Conservation (phyloP, 2,329 filamentous ascomycete species). For the Cercospora sp. region DNA sequence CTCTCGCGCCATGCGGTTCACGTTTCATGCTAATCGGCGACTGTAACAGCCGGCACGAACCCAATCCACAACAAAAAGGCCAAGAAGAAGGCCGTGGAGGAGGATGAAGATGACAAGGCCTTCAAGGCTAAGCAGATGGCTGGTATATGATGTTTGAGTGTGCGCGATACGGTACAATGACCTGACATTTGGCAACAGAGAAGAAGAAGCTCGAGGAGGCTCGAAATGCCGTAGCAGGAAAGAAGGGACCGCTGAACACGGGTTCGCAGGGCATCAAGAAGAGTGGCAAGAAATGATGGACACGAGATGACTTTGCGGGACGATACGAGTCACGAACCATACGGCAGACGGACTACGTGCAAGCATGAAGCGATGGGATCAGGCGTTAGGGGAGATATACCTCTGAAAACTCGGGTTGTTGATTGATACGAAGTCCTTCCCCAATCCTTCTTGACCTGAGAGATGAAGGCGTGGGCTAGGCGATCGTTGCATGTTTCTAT, state of each 20-base stretch:
- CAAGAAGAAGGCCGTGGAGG: slow-evolving; percentile 76
- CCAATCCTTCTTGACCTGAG: neutral
- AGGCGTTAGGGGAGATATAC: slow-evolving; percentile 23
- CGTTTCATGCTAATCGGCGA: slow-evolving; percentile 9
- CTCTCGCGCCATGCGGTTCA: neutral
- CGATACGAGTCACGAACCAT: slow-evolving; percentile 9
- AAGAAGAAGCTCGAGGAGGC: slow-evolving; percentile 77
- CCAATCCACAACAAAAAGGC: slow-evolving; percentile 71
- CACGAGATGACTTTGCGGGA: neutral
- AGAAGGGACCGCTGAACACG: slow-evolving; percentile 86
- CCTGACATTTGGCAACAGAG: slow-evolving; percentile 37
- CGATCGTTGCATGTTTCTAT: neutral
- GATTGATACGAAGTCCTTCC: neutral
- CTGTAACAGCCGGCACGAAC: slow-evolving; percentile 52
- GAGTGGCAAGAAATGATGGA: slow-evolving; percentile 82
- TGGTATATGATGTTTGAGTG: slow-evolving; percentile 59
- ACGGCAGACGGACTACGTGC: slow-evolving; percentile 10
- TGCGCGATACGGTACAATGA: neutral
- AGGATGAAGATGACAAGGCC: slow-evolving; percentile 85
- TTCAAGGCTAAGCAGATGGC: slow-evolving; percentile 81
- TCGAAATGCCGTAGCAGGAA: slow-evolving; percentile 79
- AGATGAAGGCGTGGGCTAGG: neutral
- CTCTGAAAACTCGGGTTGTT: slow-evolving; percentile 11
- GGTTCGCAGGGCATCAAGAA: slow-evolving; percentile 94
- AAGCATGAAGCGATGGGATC: slow-evolving; percentile 10